Evolutionary conservation across 208 protist genomes (phyloP), one percentile per base, ranked within the genome.

Genomic region (Trypanosomatidae sp.): DNA sequence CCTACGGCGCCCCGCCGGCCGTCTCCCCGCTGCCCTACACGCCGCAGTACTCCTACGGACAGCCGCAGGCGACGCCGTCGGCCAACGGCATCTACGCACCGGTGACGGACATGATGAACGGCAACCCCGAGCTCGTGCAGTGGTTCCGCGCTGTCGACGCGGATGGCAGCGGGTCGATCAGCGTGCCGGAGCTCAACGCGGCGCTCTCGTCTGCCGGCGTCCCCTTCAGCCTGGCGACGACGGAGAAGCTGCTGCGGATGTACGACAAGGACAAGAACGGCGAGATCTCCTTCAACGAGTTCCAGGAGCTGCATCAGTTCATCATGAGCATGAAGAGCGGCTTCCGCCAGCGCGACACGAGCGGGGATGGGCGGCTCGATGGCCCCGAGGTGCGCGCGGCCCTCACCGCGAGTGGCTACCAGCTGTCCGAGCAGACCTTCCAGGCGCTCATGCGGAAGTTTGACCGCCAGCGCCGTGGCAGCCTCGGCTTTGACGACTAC

Each of bases 401-500:
- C 17, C 74, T 96, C 17, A 41, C 39, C 10, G 71, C 67, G 9
- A 73, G 83, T 68, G 88, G 85, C 50, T 93, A 91, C 47, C 73
- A 84, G 41, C 43, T 95, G 2, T 76, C 68, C 15, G 90, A 96
- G 81, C 73, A 83, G 33, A 91, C 86, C 25, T 96, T 96, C 66
- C 92, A 96, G 73, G 73, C 84, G 0, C 50, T 96, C 46, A 96
- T 96, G 92, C 85, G 82, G 53, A 92, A 91, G 69, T 95, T 96
- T 79, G 92, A 96, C 60, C 90, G 87, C 19, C 79, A 83, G 52
- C 80, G 82, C 56, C 77, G 80, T 39, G 92, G 90, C 71, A 83
- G 79, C 59, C 83, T 96, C 53, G 88, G 82, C 69, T 94, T 96
- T 60, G 92, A 96, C 72, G 92, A 96, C 70, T 96, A 96, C 77